phyloP scores from a whole-genome alignment of 1,139 yeast genomes.

The Nakaseomyces glabratus region DNA sequence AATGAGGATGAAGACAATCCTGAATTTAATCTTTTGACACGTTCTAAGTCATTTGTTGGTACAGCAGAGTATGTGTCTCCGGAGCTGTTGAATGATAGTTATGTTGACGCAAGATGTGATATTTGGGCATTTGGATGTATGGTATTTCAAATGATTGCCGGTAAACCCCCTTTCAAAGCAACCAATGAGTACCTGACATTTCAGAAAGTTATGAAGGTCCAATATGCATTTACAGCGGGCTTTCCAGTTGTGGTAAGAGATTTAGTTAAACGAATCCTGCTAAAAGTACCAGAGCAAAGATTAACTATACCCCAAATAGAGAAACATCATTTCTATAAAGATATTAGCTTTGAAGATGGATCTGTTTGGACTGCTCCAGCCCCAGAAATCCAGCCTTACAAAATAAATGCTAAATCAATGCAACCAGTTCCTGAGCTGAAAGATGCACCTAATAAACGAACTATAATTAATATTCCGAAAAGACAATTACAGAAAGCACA shows the following conservation, averaged over 20 bases:
- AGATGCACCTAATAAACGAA: slow-evolving; percentile 17
- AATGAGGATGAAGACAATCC: slow-evolving; percentile 35
- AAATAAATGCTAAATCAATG: slow-evolving; percentile 40
- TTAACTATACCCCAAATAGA: slow-evolving; percentile 62
- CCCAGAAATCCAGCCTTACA: slow-evolving; percentile 74
- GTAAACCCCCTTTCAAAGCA: slow-evolving; percentile 94
- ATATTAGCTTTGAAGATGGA: slow-evolving; percentile 51
- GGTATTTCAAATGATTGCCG: slow-evolving; percentile 85
- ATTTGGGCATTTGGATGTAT: slow-evolving; percentile 97
- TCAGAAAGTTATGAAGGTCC: slow-evolving; percentile 80
- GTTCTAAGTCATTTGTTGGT: slow-evolving; percentile 79
- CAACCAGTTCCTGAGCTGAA: slow-evolving; percentile 33
- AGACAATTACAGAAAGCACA: slow-evolving; percentile 14
- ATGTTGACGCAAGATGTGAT: slow-evolving; percentile 81
- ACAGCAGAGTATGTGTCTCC: slow-evolving; percentile 81
- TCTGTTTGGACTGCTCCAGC: slow-evolving; percentile 61
- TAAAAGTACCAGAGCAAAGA: slow-evolving; percentile 61
- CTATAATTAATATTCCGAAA: slow-evolving; percentile 27
- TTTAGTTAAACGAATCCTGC: slow-evolving; percentile 59
- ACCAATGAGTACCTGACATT: slow-evolving; percentile 90
- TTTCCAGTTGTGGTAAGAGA: slow-evolving; percentile 65
- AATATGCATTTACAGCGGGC: slow-evolving; percentile 73
- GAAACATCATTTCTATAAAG: slow-evolving; percentile 66
- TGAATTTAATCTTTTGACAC: slow-evolving; percentile 45
- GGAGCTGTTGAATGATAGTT: slow-evolving; percentile 73